Percentiles rank a stretch among this genome's conserved stretches.
Evolutionary conservation across 805 yeast species (phyloP).

Genomic region (Lachancea kluyveri): DNA sequence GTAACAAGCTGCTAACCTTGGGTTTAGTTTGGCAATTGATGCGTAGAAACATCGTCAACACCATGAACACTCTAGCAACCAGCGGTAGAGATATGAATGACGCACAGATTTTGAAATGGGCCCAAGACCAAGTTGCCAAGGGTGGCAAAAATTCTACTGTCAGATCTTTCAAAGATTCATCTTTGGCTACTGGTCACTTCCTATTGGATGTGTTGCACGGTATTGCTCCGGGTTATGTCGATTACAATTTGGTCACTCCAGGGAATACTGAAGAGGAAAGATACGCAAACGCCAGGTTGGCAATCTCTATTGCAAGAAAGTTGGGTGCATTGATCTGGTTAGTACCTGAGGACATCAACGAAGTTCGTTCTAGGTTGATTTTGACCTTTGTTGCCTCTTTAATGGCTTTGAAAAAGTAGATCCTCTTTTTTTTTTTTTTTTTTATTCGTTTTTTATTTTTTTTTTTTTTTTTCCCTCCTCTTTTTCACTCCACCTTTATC

Average conservation of each 20-base stretch:
- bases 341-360: constrained; percentile 99
- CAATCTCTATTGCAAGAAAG: constrained; percentile 97
- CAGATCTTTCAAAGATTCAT: constrained; percentile 80
- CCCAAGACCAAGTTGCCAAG: constrained; percentile 74
- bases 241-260: constrained; percentile 80
- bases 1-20: constrained; percentile 78
- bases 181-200: constrained; percentile 72
- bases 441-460: too few species aligned
- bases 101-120: constrained; percentile 88
- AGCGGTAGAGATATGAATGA: constrained; percentile 77
- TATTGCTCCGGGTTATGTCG: constrained; percentile 95
- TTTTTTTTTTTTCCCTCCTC: too few species aligned
- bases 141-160: constrained; percentile 74
- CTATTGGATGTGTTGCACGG: constrained; percentile 88
- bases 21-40: constrained; percentile 98
- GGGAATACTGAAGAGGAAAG: constrained; percentile 79
- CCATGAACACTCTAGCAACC: constrained; percentile 65
- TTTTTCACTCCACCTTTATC: too few species aligned
- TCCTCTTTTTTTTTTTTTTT: too few species aligned
- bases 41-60: constrained; percentile 89
- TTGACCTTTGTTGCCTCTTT: constrained; percentile 92
- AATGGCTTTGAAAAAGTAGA: constrained; percentile 56
- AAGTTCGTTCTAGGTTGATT: constrained; percentile 89
- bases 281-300: constrained; percentile 92
- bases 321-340: constrained; percentile 97